Evolutionary conservation across 306 rosid species (phyloP).

Genomic region (Astragalus glycyphyllos): DNA sequence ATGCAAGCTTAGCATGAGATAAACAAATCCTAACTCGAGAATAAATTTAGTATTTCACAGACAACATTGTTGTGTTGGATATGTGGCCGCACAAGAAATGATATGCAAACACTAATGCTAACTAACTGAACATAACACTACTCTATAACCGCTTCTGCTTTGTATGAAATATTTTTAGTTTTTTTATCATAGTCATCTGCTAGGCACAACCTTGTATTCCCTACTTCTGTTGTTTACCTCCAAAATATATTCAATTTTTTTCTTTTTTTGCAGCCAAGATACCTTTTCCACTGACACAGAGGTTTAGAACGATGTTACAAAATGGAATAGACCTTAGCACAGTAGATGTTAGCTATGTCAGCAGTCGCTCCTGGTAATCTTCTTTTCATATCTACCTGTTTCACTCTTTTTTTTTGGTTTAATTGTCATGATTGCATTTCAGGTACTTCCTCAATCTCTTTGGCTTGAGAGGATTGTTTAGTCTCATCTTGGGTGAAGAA

Average conservation of each 20-base stretch:
- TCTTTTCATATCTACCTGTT: constrained; percentile 28
- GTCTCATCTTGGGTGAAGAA: constrained; percentile 99
- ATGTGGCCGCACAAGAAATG: too few species aligned
- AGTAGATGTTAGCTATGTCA: constrained; percentile 99
- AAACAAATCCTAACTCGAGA: not conserved
- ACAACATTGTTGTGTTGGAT: too few species aligned
- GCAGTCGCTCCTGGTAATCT: constrained; percentile 95
- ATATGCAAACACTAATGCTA: not conserved
- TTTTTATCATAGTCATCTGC: constrained; percentile 23
- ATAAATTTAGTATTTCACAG: too few species aligned
- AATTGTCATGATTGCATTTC: constrained; percentile 45
- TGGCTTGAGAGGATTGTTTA: constrained; percentile 95
- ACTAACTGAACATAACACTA: not conserved
- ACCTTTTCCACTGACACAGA: constrained; percentile 97
- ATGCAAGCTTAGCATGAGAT: constrained; percentile 1
- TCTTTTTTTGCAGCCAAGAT: constrained; percentile 88
- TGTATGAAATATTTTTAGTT: not conserved
- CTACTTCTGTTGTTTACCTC: constrained; percentile 25
- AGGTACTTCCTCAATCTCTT: constrained; percentile 98
- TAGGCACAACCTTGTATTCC: constrained; percentile 23
- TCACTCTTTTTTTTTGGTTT: constrained; percentile 29
- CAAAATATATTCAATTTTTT: constrained; percentile 22
- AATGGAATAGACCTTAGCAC: constrained; percentile 99
- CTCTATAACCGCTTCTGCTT: not conserved
- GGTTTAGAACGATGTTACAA: constrained; percentile 96